phyloP scores from a whole-genome alignment of 257 asterid species.

The Cinchona pubescens region DNA sequence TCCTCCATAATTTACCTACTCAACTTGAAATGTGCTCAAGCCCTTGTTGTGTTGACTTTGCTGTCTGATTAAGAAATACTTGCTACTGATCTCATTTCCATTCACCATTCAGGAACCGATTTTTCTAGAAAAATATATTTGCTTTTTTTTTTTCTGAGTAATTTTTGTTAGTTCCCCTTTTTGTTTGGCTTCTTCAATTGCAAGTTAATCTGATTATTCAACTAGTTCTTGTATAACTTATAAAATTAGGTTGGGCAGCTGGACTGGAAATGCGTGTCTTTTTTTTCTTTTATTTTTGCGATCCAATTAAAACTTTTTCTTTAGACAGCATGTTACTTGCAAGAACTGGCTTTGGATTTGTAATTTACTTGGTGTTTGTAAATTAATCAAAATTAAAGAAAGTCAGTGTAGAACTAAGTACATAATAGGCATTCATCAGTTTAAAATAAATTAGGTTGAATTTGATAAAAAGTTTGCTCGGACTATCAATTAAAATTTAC shows the following conservation, averaged over 20 bases:
- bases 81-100: neutral
- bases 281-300: neutral
- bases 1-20: neutral
- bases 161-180: neutral
- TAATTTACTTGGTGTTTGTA: neutral
- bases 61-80: neutral
- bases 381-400: neutral
- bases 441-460: too few species aligned
- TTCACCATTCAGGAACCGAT: neutral
- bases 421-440: too few species aligned
- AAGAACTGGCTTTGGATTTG: neutral
- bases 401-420: too few species aligned
- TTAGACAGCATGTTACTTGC: neutral
- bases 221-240: neutral
- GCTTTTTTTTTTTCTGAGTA: neutral
- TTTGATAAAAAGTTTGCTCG: too few species aligned
- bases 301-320: neutral
- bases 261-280: neutral
- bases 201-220: neutral
- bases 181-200: neutral
- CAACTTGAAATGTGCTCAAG: neutral
- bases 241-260: neutral
- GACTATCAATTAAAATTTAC: too few species aligned
- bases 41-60: neutral
- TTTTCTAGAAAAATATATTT: neutral